Evolutionary conservation across 352 stramenopile species (phyloP).

Genomic region (Phytophthora hibernalis): DNA sequence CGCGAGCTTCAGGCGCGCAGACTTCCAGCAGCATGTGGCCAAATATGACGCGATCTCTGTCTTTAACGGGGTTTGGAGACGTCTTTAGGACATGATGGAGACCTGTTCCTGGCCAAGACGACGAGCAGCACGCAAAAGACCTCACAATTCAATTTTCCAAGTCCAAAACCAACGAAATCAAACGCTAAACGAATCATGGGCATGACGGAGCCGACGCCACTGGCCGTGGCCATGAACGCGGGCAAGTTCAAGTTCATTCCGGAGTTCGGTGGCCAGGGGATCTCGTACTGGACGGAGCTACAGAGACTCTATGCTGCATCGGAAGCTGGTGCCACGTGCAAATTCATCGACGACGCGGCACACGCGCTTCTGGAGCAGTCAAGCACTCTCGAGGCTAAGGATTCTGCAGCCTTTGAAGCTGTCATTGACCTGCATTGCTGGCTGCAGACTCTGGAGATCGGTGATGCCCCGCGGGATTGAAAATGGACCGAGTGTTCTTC

Average conservation of each 20-base stretch:
- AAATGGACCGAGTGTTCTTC: conserved; percentile 55
- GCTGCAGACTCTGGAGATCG: conserved; percentile 46
- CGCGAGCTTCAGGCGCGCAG: neutral
- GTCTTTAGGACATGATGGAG: neutral
- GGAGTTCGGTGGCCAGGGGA: conserved; percentile 78
- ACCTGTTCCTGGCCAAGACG: neutral
- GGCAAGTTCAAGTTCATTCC: conserved; percentile 48
- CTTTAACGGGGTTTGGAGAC: neutral
- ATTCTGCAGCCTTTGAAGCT: conserved; percentile 59
- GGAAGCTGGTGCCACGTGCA: conserved; percentile 33
- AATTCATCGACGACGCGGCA: conserved; percentile 55
- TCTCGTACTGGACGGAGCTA: conserved; percentile 76
- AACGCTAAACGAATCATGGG: too few relatives aligned
- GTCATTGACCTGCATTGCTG: conserved; percentile 60
- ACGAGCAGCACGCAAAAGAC: neutral
- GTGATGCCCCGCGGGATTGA: conserved; percentile 19
- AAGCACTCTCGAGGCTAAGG: conserved; percentile 38
- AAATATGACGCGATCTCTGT: neutral
- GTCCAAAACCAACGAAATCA: neutral
- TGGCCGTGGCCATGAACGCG: conserved; percentile 33
- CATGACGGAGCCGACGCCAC: conserved; percentile 16
- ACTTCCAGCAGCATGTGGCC: neutral
- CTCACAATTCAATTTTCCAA: neutral
- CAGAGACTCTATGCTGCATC: conserved; percentile 50
- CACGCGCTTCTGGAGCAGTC: conserved; percentile 65